A percentile compares a stretch with the other conserved stretches of the same genome.
These are phyloP conservation scores for Aspergillus fumigatus DNA, from an alignment of 2,329 filamentous ascomycete genomes.

Conservation along the genomic window DNA sequence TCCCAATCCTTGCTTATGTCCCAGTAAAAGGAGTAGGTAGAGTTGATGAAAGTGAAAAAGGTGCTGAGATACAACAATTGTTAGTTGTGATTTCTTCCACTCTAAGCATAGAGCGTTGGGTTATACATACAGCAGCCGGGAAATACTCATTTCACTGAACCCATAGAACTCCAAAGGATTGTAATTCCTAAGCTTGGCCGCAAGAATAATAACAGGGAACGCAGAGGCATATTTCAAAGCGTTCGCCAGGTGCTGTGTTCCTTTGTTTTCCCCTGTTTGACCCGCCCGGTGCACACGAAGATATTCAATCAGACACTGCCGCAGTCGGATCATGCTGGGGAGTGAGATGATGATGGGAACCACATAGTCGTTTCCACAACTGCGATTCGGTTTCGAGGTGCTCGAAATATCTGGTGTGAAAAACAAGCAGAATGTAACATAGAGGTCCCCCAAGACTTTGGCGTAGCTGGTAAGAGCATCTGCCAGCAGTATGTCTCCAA, in stretches of 20 bases:
- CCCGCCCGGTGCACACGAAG: constrained; percentile 59
- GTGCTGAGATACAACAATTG: constrained; percentile 51
- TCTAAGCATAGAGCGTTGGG: background rate
- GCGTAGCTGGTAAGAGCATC: constrained; percentile 94
- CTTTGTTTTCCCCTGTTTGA: constrained; percentile 57
- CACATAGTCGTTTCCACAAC: constrained; percentile 71
- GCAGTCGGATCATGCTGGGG: constrained; percentile 78
- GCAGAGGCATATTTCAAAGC: constrained; percentile 91
- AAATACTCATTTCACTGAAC: constrained; percentile 52
- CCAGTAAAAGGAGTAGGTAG: constrained; percentile 97
- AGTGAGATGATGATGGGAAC: constrained; percentile 81
- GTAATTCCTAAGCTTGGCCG: constrained; percentile 65
- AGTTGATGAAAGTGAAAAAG: constrained; percentile 72
- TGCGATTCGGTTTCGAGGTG: constrained; percentile 74
- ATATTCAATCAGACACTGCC: constrained; percentile 91
- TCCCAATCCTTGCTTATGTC: constrained; percentile 97
- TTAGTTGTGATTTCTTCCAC: background rate
- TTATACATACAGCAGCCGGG: constrained; percentile 49
- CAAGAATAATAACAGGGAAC: constrained; percentile 84
- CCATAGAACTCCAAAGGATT: constrained; percentile 47
- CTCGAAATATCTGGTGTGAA: constrained; percentile 66
- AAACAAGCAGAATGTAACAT: constrained; percentile 89
- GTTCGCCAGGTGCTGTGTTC: constrained; percentile 86
- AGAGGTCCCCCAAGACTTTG: constrained; percentile 85
- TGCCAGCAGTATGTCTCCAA: constrained; percentile 87